A percentile compares a stretch with the other conserved stretches of the same genome.
Evolutionary conservation across 192 early-diverging fungal species (phyloP).

Genomic region (Coemansia furcata): DNA sequence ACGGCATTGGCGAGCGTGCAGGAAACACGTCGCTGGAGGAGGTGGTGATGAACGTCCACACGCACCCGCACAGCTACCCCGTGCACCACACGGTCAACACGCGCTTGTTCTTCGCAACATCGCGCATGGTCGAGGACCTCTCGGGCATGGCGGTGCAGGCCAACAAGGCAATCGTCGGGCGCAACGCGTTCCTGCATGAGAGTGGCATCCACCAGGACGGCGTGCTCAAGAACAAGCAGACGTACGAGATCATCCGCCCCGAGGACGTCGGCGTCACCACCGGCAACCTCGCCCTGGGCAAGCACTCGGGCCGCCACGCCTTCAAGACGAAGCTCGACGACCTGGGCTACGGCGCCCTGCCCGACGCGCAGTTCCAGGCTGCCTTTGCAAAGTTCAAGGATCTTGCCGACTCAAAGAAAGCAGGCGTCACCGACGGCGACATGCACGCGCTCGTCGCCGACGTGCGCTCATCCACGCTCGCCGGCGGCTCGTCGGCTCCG

Average conservation of each 20-base stretch:
- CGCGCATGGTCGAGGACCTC: constrained; percentile 83
- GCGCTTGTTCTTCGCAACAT: constrained; percentile 78
- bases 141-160: constrained; percentile 96
- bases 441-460: constrained; percentile 83
- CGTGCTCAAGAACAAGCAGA: constrained; percentile 91
- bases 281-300: constrained; percentile 85
- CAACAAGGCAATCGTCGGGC: constrained; percentile 98
- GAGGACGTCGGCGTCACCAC: constrained; percentile 88
- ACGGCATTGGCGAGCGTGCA: constrained; percentile 98
- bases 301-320: constrained; percentile 95
- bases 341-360: constrained; percentile 64
- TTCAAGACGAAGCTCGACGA: constrained; percentile 78
- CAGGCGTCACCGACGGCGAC: constrained; percentile 85
- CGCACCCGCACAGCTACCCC: constrained; percentile 84
- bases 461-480: constrained; percentile 54
- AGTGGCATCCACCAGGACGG: constrained; percentile 99
- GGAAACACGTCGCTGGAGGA: constrained; percentile 97
- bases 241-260: constrained; percentile 96
- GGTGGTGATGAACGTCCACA: constrained; percentile 92
- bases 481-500: not conserved
- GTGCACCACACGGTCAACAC: constrained; percentile 93
- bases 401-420: constrained; percentile 87
- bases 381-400: constrained; percentile 89
- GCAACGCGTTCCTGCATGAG: constrained; percentile 96
- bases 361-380: constrained; percentile 66